These are phyloP conservation scores for Rhamnella rubrinervis DNA, from an alignment of 331 rosid species.

Conservation along the genomic window DNA sequence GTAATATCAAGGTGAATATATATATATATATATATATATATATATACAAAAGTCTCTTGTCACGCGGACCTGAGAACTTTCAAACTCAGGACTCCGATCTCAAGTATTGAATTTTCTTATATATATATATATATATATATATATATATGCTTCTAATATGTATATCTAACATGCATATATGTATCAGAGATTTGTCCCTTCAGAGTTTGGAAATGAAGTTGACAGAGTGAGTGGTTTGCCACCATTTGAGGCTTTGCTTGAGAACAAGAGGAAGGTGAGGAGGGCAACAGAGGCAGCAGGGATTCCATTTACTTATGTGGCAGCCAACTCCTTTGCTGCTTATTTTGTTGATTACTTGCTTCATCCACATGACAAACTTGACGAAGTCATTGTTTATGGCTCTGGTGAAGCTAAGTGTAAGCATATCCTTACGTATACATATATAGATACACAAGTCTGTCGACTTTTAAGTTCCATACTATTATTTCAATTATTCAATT, in stretches of 20 bases:
- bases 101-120: no score
- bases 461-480: no score
- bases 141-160: no score
- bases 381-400: slow-evolving; percentile 31
- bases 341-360: slow-evolving; percentile 31
- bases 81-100: no score
- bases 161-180: neutral
- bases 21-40: neutral
- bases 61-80: no score
- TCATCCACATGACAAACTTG: slow-evolving; percentile 21
- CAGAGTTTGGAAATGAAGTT: slow-evolving; percentile 37
- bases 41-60: no score
- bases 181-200: slow-evolving; percentile 39
- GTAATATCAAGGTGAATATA: slow-evolving; percentile 34
- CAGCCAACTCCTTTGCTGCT: slow-evolving; percentile 34
- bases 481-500: no score
- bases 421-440: no score
- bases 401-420: slow-evolving; percentile 31
- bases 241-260: slow-evolving; percentile 34
- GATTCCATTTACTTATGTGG: slow-evolving; percentile 27
- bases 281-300: slow-evolving; percentile 43
- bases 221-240: slow-evolving; percentile 32
- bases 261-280: slow-evolving; percentile 35
- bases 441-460: no score
- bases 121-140: neutral